These are phyloP conservation scores for Neopestalotiopsis clavispora DNA, from an alignment of 2,329 filamentous ascomycete species.

Conservation along the genomic window DNA sequence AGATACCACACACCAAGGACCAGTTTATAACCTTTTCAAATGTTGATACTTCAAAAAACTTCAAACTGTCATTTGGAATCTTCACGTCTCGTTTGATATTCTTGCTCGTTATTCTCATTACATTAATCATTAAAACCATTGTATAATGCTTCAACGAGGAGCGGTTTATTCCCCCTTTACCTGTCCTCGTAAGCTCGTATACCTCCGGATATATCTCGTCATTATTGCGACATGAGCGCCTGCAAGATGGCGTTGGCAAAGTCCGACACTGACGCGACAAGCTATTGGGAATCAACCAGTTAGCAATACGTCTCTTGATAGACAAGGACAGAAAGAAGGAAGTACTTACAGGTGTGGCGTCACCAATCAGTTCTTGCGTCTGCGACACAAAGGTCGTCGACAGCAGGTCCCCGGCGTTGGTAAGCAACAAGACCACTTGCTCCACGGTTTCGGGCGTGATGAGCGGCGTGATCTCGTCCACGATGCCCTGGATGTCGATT, in stretches of 20 bases:
- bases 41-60: neutral
- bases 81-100: slow-evolving; percentile 20
- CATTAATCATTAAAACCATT: slow-evolving; percentile 30
- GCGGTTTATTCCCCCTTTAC: slow-evolving; percentile 18
- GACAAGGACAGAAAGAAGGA: neutral
- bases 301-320: neutral
- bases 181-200: slow-evolving; percentile 19
- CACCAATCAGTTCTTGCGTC: slow-evolving; percentile 47
- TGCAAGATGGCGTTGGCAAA: slow-evolving; percentile 34
- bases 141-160: slow-evolving; percentile 24
- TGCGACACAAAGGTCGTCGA: slow-evolving; percentile 45
- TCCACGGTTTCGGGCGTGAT: slow-evolving; percentile 44
- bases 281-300: slow-evolving; percentile 19
- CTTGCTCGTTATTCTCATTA: slow-evolving; percentile 21
- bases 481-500: slow-evolving; percentile 42
- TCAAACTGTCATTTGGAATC: neutral
- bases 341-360: slow-evolving; percentile 45
- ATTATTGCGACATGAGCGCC: slow-evolving; percentile 24
- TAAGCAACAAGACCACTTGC: slow-evolving; percentile 40
- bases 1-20: neutral
- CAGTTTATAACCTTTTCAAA: neutral
- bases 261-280: slow-evolving; percentile 34
- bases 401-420: slow-evolving; percentile 44
- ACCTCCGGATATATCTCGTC: slow-evolving; percentile 13
- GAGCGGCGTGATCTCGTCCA: slow-evolving; percentile 43